Percentiles rank a stretch among this genome's conserved stretches.
phyloP scores from a whole-genome alignment of 208 protist species.

The Acanthamoeba castellanii region DNA sequence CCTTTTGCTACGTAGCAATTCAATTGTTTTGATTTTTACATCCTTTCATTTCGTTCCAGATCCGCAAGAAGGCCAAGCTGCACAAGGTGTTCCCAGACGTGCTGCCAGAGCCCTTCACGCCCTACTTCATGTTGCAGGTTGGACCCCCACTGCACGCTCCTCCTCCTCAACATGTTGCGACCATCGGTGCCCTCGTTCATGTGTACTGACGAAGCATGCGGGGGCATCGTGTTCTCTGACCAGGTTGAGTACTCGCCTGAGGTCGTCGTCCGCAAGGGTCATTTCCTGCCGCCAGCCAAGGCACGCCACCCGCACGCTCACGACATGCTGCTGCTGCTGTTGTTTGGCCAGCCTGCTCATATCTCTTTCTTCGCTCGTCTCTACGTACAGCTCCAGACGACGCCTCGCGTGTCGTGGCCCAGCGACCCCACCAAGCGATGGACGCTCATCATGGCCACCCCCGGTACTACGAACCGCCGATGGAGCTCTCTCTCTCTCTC shows the following conservation, averaged over 20 bases:
- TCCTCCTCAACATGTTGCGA: neutral
- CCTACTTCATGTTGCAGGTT: slow-evolving; percentile 8
- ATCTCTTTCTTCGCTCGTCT: neutral
- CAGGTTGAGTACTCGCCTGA: slow-evolving; percentile 42
- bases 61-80: slow-evolving; percentile 44
- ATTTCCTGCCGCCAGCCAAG: neutral
- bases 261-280: slow-evolving; percentile 1
- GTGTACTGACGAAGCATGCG: neutral
- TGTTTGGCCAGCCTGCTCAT: neutral
- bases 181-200: neutral
- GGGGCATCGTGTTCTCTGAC: neutral
- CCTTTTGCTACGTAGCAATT: neutral
- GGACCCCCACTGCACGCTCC: neutral
- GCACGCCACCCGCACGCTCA: neutral
- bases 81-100: slow-evolving; percentile 38
- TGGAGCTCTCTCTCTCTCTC: too few relatives aligned
- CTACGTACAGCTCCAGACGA: neutral
- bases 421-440: neutral
- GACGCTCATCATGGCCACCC: slow-evolving; percentile 50
- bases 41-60: too few relatives aligned
- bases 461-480: neutral
- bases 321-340: too few relatives aligned
- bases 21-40: neutral
- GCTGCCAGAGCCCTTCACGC: slow-evolving; percentile 47
- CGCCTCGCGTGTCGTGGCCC: neutral